Percentiles rank a stretch among this genome's conserved stretches.
Evolutionary conservation across 768 basidiomycete genomes (phyloP).

Genomic region (Hysterangium stoloniferum): DNA sequence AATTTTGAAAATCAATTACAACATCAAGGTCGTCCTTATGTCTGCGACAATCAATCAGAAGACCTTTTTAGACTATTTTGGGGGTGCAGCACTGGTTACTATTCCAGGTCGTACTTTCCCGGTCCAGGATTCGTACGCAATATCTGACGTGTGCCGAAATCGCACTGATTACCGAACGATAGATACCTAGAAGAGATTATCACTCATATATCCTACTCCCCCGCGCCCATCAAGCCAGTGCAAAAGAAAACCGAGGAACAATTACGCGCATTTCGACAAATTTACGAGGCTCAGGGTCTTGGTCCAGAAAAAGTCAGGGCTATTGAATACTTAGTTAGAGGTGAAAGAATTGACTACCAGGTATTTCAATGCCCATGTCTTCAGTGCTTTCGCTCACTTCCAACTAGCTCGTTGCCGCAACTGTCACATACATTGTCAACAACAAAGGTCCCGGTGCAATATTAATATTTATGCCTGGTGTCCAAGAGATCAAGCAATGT

Average conservation of each 20-base stretch:
- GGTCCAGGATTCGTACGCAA: conserved; percentile 59
- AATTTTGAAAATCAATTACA: conserved; percentile 52
- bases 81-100: conserved; percentile 66
- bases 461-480: conserved; percentile 86
- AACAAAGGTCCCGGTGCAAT: conserved; percentile 54
- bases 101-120: conserved; percentile 83
- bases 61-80: conserved; percentile 76
- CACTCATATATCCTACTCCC: conserved; percentile 46
- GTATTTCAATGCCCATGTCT: conserved; percentile 27
- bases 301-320: conserved; percentile 41
- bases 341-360: conserved; percentile 67
- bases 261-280: conserved; percentile 37
- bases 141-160: neutral
- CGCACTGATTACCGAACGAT: conserved; percentile 13
- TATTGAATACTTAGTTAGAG: conserved; percentile 51
- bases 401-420: conserved; percentile 52
- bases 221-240: conserved; percentile 31
- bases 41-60: conserved; percentile 93
- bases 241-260: conserved; percentile 40
- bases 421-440: conserved; percentile 55
- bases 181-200: conserved; percentile 84
- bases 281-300: conserved; percentile 46
- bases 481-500: conserved; percentile 78
- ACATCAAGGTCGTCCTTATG: conserved; percentile 81
- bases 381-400: neutral